Conservation (phyloP, 257 asterid genomes). For the Ajuga chamaepitys region DNA sequence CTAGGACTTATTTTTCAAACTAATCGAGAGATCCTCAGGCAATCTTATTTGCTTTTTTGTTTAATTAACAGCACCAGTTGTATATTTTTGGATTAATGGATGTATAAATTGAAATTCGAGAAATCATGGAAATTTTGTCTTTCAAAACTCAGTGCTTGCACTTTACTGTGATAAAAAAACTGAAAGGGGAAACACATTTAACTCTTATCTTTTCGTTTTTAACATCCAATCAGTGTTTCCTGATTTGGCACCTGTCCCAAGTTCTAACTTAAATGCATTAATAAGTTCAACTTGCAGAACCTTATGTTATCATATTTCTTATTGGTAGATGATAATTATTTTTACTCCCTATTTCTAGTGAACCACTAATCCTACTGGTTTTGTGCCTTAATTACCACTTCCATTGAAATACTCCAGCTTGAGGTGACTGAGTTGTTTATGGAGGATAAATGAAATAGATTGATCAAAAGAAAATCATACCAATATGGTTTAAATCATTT, state of each 20-base stretch:
- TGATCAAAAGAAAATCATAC: neutral
- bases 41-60: neutral
- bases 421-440: neutral
- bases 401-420: neutral
- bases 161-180: neutral
- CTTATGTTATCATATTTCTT: neutral
- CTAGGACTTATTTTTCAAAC: neutral
- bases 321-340: neutral
- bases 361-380: neutral
- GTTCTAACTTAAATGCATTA: too few relatives aligned
- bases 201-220: neutral
- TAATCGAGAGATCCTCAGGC: neutral
- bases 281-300: too few relatives aligned
- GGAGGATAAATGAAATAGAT: neutral
- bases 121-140: neutral
- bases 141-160: neutral
- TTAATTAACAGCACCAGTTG: neutral
- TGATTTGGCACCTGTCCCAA: neutral
- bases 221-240: neutral
- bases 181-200: neutral
- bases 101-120: neutral
- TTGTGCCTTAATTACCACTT: neutral
- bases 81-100: neutral
- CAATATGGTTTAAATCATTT: neutral
- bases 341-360: neutral